Evolutionary conservation across 192 early-diverging fungal species (phyloP), one percentile per base, ranked within the genome.

Genomic region (Chytriomyces hyalinus): DNA sequence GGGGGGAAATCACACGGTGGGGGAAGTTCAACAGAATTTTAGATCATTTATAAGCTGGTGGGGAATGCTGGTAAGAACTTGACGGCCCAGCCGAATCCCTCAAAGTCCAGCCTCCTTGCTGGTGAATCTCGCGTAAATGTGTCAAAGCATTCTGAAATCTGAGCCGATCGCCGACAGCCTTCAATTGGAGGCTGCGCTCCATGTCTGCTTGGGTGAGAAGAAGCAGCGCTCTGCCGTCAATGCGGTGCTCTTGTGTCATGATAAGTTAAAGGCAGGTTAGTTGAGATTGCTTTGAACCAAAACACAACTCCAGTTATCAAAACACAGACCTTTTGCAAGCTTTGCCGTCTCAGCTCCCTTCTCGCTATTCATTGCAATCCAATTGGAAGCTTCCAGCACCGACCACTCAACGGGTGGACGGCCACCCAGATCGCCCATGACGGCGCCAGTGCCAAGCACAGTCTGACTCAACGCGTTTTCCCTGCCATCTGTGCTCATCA

Each of bases 201-300:
- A 67, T 45, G 44, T 67, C 66, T 4, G 13, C 22, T 11, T 28
- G 15, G 17, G 66, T 67, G 11, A 67, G 44, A 11, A 67, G 66
- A 15, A 67, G 44, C 11, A 67, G 44, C 4, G 66, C 66, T 20
- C 6, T 8, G 15, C 66, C 66, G 44, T 67, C 66, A 46, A 67
- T 67, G 15, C 66, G 66, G 20, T 67, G 66, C 13, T 67, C 66
- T 67, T 10, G 11, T 57, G 11, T 57, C n/a, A 15, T 57, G 63
- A 22, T 24, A 36, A 36, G 36, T 57, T 20, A 13, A 13, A 57
- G 13, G 13, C 53, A 57, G 51, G 24, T 26, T 26, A 26, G 24
- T 26, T 57, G 53, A 57, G 11, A n/a, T 11, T 0, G n/a, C n/a
- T 64, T 26, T 0, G 11, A 15, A 26, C 20, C 28, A 1, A 22